Evolutionary conservation across 2,329 filamentous ascomycete genomes (phyloP).

Genomic region (Huntiella abstrusa): DNA sequence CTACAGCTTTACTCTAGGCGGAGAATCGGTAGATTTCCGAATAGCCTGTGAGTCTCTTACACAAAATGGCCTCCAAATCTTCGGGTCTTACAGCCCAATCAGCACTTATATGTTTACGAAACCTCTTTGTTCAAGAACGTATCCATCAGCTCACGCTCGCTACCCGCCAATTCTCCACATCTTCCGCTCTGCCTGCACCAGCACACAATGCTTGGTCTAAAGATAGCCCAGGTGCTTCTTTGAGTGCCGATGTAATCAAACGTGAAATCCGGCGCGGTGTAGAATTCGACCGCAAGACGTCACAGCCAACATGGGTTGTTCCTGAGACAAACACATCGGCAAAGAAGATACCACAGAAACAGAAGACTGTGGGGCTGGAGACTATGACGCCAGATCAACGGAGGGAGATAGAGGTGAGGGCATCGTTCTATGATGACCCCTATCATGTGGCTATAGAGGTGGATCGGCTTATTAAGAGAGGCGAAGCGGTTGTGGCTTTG

Average conservation of each 20-base stretch:
- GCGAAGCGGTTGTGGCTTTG: slow-evolving; percentile 46
- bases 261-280: slow-evolving; percentile 7
- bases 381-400: slow-evolving; percentile 5
- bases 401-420: background rate
- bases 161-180: background rate
- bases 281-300: slow-evolving; percentile 9
- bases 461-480: slow-evolving; percentile 35
- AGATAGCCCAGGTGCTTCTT: background rate
- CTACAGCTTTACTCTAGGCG: too few species aligned
- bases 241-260: slow-evolving; percentile 7
- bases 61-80: background rate
- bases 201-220: background rate
- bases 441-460: slow-evolving; percentile 54
- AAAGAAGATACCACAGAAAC: background rate
- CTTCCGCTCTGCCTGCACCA: too few species aligned
- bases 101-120: background rate
- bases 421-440: slow-evolving; percentile 43
- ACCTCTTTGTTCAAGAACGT: slow-evolving; percentile 5
- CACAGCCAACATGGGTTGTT: slow-evolving; percentile 10
- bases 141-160: slow-evolving; percentile 4
- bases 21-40: too few species aligned
- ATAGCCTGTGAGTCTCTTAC: background rate
- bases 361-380: background rate
- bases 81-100: slow-evolving; percentile 2
- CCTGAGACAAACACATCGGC: background rate